A percentile compares a stretch with the other conserved stretches of the same genome.
phyloP scores from a whole-genome alignment of 176 grass and related monocot genomes.

The Ampelocalamus luodianensis region DNA sequence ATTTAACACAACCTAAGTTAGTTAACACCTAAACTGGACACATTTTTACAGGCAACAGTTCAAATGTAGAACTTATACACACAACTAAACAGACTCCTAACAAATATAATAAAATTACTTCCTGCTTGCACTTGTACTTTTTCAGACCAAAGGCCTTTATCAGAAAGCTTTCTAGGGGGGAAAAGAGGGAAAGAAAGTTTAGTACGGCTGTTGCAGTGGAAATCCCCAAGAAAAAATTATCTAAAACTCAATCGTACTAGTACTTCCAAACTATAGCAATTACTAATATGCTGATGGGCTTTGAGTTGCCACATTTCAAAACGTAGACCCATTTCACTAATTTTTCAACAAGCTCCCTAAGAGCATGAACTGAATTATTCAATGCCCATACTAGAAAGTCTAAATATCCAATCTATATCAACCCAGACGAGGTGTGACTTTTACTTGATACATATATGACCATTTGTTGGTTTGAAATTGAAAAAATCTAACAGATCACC shows the following conservation, averaged over 20 bases:
- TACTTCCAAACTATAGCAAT: neutral
- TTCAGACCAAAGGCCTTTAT: neutral
- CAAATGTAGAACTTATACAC: neutral
- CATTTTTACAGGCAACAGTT: neutral
- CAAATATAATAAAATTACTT: neutral
- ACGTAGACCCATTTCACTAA: neutral
- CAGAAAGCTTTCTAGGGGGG: neutral
- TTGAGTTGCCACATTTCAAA: neutral
- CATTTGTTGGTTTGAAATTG: neutral
- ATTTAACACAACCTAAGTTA: neutral
- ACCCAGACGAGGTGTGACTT: neutral
- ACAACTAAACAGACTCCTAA: slow-evolving; percentile 1
- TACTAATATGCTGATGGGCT: neutral
- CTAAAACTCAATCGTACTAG: neutral
- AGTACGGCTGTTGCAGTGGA: neutral
- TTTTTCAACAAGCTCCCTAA: neutral
- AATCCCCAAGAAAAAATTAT: neutral
- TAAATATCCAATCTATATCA: neutral
- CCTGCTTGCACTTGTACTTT: neutral
- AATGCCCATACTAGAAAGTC: neutral
- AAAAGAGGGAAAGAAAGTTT: neutral
- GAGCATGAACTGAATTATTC: slow-evolving; percentile 5
- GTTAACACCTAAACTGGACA: slow-evolving; percentile 2
- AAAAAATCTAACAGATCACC: neutral
- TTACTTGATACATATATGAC: neutral